Evolutionary conservation across 805 yeast genomes (phyloP), one percentile per base, ranked within the genome.

Genomic region (Ogataea zsoltii): DNA sequence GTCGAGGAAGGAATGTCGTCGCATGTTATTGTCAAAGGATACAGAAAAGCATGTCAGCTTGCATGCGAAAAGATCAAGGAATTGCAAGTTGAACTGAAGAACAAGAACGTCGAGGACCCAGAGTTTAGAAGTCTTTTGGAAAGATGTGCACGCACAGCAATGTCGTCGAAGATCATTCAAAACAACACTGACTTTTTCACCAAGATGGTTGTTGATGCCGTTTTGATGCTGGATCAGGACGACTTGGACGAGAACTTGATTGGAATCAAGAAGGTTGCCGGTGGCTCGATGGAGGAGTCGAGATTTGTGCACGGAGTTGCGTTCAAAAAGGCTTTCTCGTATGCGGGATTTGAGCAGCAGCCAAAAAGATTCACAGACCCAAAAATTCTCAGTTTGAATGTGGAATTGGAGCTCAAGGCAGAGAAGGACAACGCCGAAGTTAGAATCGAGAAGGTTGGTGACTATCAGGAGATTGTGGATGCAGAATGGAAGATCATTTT

Each of bases 381-480:
- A 38, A 88, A 84, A 67, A 81, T 94, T 52, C 72, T 94, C 46
- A 80, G 83, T 57, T 75, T 94, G 61, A 94, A 94, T 62, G 91
- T 94, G 33, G 99, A 94, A 67, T 77, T 94, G 56, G 99, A 94
- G 72, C 80, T 94, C 63, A 94, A 94, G 71, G 98, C 98, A 1
- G 99, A 94, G 72, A 92, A 90, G 73, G 99, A 94, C 67, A 94
- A 94, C 64, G 99, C 99, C 9, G 99, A 94, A 74, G 98, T 94
- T 28, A 81, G 99, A 56, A 94, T 94, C 41, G 95, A 88, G 60
- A 85, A 90, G 65, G 97, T 94, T 45, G 78, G 80, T 47, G 97
- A 92, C 59, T 94, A 94, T 69, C 99, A 94, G 72, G 89, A 85
- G 28, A 85, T 94, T 46, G 99, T 94, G 15, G 98, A 94, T 68